Evolutionary conservation across 495 filamentous ascomycete genomes (phyloP).

Genomic region (Sabuloglossum arenarium): DNA sequence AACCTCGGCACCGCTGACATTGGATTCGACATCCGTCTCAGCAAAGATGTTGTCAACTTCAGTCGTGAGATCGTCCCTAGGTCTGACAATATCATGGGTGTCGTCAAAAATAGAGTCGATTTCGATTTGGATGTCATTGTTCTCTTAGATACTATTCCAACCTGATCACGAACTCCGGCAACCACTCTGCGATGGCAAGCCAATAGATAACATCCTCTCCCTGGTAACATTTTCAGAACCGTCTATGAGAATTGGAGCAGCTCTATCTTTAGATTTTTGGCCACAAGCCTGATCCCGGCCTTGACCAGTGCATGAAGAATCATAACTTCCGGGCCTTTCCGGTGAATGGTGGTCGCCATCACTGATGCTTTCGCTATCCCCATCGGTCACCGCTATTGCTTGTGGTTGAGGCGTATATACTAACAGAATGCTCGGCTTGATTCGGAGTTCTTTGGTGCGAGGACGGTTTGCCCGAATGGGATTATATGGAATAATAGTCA

Average conservation of each 20-base stretch:
- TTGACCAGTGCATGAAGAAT: too few relatives aligned
- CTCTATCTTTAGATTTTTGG: too few relatives aligned
- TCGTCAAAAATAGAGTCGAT: background rate
- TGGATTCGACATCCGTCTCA: background rate
- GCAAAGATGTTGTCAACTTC: too few relatives aligned
- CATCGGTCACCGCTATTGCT: background rate
- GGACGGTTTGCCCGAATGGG: too few relatives aligned
- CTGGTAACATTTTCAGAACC: too few relatives aligned
- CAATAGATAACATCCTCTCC: background rate
- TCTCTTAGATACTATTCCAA: background rate
- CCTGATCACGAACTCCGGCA: background rate
- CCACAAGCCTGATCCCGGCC: too few relatives aligned
- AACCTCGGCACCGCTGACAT: background rate
- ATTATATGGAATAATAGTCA: too few relatives aligned
- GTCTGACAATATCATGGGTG: too few relatives aligned
- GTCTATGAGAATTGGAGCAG: too few relatives aligned
- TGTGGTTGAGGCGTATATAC: background rate
- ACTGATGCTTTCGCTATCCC: background rate
- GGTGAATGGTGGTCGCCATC: background rate
- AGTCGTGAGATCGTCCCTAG: too few relatives aligned
- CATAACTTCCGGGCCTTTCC: too few relatives aligned
- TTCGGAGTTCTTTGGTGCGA: background rate
- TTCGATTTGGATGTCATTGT: background rate
- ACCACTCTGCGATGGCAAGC: too few relatives aligned
- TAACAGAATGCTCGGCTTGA: background rate